These are phyloP conservation scores for Morella rubra DNA, from an alignment of 306 rosid genomes.

Conservation along the genomic window DNA sequence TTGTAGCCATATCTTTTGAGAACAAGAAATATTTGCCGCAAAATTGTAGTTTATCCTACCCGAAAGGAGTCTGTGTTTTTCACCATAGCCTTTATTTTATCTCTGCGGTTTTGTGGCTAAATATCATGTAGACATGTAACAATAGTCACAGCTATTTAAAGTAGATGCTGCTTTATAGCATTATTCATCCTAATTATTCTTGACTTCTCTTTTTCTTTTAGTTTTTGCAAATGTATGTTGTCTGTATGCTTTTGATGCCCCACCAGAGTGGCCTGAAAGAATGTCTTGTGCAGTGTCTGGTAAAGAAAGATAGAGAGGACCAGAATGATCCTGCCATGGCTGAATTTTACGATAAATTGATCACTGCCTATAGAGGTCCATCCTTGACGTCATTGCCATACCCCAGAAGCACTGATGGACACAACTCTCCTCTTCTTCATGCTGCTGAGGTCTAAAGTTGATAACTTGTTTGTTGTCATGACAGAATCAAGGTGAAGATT, in stretches of 20 bases:
- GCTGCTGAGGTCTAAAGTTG: conserved; percentile 36
- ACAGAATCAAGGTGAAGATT: not conserved
- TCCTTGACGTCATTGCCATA: conserved; percentile 43
- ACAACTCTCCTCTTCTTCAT: conserved; percentile 55
- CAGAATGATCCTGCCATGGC: conserved; percentile 43
- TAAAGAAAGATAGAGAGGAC: conserved; percentile 70
- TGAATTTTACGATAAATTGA: conserved; percentile 53
- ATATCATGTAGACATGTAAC: no score
- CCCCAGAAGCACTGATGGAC: conserved; percentile 38
- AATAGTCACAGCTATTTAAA: no score
- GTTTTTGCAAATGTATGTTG: not conserved
- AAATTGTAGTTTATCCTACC: no score
- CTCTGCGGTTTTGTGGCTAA: no score
- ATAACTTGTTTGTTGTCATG: not conserved
- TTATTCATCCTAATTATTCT: not conserved
- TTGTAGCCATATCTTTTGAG: no score
- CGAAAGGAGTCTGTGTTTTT: no score
- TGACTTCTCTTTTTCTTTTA: conserved; percentile 1
- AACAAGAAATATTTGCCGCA: no score
- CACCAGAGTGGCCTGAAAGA: not conserved
- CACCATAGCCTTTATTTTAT: no score
- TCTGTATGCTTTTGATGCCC: conserved; percentile 14
- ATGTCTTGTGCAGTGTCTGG: conserved; percentile 60
- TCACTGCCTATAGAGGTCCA: conserved; percentile 63
- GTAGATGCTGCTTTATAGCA: not conserved